Base-by-base conservation (phyloP, 768 basidiomycete species). In the Phaeolepiota aurea region DNA sequence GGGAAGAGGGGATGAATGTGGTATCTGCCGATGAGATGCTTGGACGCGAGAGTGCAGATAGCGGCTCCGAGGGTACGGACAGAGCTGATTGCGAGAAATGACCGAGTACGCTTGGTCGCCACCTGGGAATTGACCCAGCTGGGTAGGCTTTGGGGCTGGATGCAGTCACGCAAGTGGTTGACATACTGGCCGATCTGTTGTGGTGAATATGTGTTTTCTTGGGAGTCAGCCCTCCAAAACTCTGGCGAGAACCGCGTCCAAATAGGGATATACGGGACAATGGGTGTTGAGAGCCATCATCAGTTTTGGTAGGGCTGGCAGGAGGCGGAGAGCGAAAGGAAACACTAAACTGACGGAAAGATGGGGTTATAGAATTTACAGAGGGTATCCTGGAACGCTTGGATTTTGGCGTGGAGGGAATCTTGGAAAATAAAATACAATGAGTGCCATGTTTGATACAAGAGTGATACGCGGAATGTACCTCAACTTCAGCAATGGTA, bases 51-150 rank as follows among this genome's bases (percentile, higher is more conserved):
- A 61, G 66, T 25, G 69, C 62, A 37, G 57, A 62, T 5, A 49
- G 45, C 12, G 59, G 57, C 34, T 69, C 74, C 13, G 69, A 66
- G 20, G 68, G 63, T 32, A 62, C 56, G 37, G 66, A 52, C 38
- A 59, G 54, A 38, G 75, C 68, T 39, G 68, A 50, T 41, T 73
- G 68, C 20, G 71, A 62, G 51, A 84, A 84, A 48, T 83, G 76
- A 4, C 75, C 77, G 16, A 82, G 57, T 16, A 85, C 72, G 46
- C 71, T 77, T 9, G 82, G 79, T n/a, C 78, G 69, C 74, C 75
- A 79, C 57, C 62, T 72, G 37, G 73, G 65, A 9, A 64, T 51
- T 1, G 55, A 37, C 18, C 51, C 43, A n/a, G 49, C 43, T 28
- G 35, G 49, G 25, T 33, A 43, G 44, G 30, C 31, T 35, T 43